Percentiles rank a stretch among this genome's conserved stretches.
Evolutionary conservation across 148 eudicot species (phyloP).

Genomic region (Rhododendron griersonianum): DNA sequence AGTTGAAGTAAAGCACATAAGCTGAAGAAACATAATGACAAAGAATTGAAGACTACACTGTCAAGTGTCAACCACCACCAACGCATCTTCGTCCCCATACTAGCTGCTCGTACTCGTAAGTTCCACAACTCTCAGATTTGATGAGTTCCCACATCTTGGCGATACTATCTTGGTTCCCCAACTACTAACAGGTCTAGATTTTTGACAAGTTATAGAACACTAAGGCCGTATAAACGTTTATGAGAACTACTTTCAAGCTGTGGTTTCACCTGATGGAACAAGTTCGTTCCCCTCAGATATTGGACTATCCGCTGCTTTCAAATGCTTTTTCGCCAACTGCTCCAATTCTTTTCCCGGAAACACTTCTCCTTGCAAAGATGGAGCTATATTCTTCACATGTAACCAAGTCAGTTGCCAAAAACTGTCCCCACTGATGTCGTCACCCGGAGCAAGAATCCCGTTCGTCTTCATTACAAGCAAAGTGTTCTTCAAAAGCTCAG

Average conservation of each 20-base stretch:
- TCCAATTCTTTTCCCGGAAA: slow-evolving; percentile 34
- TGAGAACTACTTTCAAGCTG: neutral
- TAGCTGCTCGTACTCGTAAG: neutral
- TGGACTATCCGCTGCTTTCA: neutral
- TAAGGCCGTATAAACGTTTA: neutral
- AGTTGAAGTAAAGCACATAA: neutral
- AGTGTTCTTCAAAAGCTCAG: slow-evolving; percentile 61
- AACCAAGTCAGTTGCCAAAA: slow-evolving; percentile 80
- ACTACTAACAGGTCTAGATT: neutral
- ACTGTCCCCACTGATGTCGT: slow-evolving; percentile 58
- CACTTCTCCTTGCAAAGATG: slow-evolving; percentile 53
- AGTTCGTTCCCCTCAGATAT: neutral
- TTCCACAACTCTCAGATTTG: neutral
- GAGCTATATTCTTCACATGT: slow-evolving; percentile 61
- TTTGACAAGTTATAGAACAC: neutral
- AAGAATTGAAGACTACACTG: neutral
- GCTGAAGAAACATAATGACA: neutral
- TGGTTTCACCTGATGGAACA: neutral
- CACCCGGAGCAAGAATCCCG: slow-evolving; percentile 57
- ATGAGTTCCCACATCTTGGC: neutral
- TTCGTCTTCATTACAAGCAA: slow-evolving; percentile 55
- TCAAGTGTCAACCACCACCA: neutral
- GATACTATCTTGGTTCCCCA: neutral
- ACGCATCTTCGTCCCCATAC: neutral
- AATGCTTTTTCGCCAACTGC: slow-evolving; percentile 2